These are phyloP conservation scores for Trametes elegans DNA, from an alignment of 768 basidiomycete genomes.

Conservation along the genomic window DNA sequence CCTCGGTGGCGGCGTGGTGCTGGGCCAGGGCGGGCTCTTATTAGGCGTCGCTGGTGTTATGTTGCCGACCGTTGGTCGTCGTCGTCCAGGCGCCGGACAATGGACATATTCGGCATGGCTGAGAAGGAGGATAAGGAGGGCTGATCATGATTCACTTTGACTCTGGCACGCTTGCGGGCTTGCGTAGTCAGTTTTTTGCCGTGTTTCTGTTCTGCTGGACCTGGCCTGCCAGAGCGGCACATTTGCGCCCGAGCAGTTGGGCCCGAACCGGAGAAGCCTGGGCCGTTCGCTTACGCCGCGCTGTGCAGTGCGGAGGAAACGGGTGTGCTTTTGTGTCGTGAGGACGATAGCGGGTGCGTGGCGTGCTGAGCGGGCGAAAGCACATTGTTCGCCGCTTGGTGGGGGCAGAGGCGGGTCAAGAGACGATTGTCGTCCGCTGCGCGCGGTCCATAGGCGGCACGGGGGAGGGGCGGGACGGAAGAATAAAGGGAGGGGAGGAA, in stretches of 20 bases:
- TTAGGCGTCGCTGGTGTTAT: too few species aligned
- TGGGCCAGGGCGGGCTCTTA: too few species aligned
- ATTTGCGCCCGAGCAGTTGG: neutral
- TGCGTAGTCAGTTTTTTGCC: conserved; percentile 5
- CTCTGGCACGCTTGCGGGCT: too few species aligned
- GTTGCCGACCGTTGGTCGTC: too few species aligned
- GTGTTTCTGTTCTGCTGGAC: neutral
- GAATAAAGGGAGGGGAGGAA: neutral
- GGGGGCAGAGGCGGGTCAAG: neutral
- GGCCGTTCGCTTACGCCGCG: neutral
- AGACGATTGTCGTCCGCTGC: too few species aligned
- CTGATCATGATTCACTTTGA: too few species aligned
- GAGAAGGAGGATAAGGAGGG: too few species aligned
- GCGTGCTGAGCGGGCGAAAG: neutral
- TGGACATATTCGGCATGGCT: neutral
- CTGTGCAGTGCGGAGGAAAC: neutral
- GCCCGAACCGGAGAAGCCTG: neutral
- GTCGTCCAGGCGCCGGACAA: neutral
- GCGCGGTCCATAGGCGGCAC: too few species aligned
- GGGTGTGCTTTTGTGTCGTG: neutral
- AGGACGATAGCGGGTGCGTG: neutral
- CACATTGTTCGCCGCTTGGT: neutral
- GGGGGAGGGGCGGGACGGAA: neutral
- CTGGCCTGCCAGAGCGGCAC: conserved; percentile 4
- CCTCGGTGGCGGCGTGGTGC: too few species aligned